Conservation (phyloP, 1,139 yeast genomes). For the Taphrina pruni region DNA sequence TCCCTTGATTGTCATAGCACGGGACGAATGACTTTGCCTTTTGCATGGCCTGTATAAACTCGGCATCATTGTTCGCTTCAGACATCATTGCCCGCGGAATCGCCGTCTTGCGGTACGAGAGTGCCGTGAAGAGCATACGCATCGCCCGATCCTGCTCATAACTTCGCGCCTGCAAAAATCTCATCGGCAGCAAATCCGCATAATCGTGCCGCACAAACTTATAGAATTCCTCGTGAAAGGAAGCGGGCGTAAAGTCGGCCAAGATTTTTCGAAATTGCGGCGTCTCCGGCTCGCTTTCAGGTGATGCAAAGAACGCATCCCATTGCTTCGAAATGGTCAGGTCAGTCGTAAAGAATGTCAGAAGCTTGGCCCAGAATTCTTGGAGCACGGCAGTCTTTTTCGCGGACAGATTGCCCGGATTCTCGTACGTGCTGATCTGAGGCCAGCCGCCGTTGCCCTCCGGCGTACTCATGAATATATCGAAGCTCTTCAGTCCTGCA, state of each 20-base stretch:
- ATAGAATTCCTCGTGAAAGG: slow-evolving; percentile 32
- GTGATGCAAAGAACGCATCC: slow-evolving; percentile 1
- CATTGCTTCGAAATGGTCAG: slow-evolving; percentile 2
- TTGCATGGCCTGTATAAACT: slow-evolving; percentile 24
- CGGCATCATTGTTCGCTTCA: slow-evolving; percentile 30
- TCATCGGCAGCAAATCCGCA: slow-evolving; percentile 36
- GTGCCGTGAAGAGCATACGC: slow-evolving; percentile 31
- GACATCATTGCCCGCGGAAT: slow-evolving; percentile 31
- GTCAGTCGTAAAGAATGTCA: slow-evolving; percentile 7
- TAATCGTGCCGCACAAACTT: slow-evolving; percentile 31
- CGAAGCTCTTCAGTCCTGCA: too few relatives aligned
- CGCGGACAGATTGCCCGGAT: slow-evolving; percentile 18
- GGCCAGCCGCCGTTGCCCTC: slow-evolving; percentile 2
- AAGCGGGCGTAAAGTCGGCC: slow-evolving; percentile 9
- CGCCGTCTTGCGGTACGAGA: slow-evolving; percentile 19
- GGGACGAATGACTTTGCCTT: slow-evolving; percentile 40
- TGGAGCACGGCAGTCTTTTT: slow-evolving; percentile 1
- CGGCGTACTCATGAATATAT: background rate
- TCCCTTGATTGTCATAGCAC: slow-evolving; percentile 34
- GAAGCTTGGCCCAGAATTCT: slow-evolving; percentile 24
- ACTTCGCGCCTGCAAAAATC: slow-evolving; percentile 34
- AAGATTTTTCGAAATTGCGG: slow-evolving; percentile 16
- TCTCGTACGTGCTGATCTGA: slow-evolving; percentile 10
- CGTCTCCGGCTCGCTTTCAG: slow-evolving; percentile 6
- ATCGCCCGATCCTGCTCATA: slow-evolving; percentile 29